Base-by-base conservation (phyloP, 1,284 basidiomycete genomes). In the Moesziomyces sp. region DNA sequence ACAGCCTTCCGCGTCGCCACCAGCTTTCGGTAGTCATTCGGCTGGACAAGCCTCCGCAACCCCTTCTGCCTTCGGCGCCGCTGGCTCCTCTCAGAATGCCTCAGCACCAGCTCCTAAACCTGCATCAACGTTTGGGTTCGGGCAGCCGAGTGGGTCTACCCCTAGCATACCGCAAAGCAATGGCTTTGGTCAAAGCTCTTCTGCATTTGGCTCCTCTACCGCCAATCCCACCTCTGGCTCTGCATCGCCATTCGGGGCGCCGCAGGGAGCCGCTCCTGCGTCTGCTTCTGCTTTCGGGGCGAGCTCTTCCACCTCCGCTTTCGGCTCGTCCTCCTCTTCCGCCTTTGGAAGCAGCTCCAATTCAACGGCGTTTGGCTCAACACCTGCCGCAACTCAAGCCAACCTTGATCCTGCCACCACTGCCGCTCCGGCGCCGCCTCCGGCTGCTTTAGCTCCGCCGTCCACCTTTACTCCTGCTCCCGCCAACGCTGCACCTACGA, bases 281-380 rank as follows among this genome's bases (percentile, higher is more conserved):
- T 40, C 38, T 18, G 6, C 38, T 7, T 18, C 18, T 16, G 38
- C 38, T 40, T 40, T 40, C 7, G 38, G 38, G 16, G 14, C 38
- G 38, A 40, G 18, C 5, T 14, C 38, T 1, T 40, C 38, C 18
- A 40, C 52, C 14, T 65, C 68, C 19, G 59, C 62, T n/a, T 62
- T 66, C n/a, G 68, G 61, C 16, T 54, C 51, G 8, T 43, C 54
- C 21, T 62, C 59, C 23, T 18, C 34, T 18, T 60, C 64, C 24
- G 53, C 64, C n/a, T 67, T 60, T 30, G 64, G 64, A 11, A 11
- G 21, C 0, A 40, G 30, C 48, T 16, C 40, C 5, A n/a, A 19
- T 24, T 42, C 28, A 19, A 46, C 57, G 3, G 35, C 60, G 5
- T 59, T 56, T 21, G 66, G 60, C 18, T 55, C 52, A 26, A 35